A percentile compares a stretch with the other conserved stretches of the same genome.
Conservation (phyloP, 306 rosid genomes). For the Clitoria ternatea region DNA sequence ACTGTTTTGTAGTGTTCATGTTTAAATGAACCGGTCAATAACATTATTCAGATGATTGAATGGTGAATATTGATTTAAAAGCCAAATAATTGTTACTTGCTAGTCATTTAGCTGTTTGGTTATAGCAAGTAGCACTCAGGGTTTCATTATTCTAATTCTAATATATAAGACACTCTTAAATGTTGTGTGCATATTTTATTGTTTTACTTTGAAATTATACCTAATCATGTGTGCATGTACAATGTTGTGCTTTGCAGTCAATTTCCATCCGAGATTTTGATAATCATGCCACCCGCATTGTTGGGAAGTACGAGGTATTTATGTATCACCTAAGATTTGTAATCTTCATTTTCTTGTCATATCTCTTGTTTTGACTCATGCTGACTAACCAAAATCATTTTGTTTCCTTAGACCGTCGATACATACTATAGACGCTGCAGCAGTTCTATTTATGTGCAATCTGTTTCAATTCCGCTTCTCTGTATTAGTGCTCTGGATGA, state of each 20-base stretch:
- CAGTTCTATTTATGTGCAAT: slow-evolving; percentile 69
- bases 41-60: neutral
- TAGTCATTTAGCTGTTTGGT: neutral
- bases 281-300: slow-evolving; percentile 73
- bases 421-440: slow-evolving; percentile 83
- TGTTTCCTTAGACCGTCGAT: slow-evolving; percentile 79
- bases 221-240: slow-evolving; percentile 12
- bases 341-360: slow-evolving; percentile 15
- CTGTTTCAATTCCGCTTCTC: slow-evolving; percentile 85
- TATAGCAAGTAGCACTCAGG: neutral
- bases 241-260: slow-evolving; percentile 50
- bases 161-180: neutral
- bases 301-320: slow-evolving; percentile 88
- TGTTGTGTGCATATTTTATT: neutral
- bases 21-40: neutral
- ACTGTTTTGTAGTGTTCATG: neutral
- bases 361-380: neutral
- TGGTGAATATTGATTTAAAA: neutral
- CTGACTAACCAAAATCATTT: slow-evolving; percentile 9
- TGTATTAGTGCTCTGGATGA: slow-evolving; percentile 95
- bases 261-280: slow-evolving; percentile 89
- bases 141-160: neutral
- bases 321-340: neutral
- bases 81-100: neutral
- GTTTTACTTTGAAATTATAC: neutral